Conservation (phyloP, 2,329 filamentous ascomycete genomes). For the Bipolaris bicolor region DNA sequence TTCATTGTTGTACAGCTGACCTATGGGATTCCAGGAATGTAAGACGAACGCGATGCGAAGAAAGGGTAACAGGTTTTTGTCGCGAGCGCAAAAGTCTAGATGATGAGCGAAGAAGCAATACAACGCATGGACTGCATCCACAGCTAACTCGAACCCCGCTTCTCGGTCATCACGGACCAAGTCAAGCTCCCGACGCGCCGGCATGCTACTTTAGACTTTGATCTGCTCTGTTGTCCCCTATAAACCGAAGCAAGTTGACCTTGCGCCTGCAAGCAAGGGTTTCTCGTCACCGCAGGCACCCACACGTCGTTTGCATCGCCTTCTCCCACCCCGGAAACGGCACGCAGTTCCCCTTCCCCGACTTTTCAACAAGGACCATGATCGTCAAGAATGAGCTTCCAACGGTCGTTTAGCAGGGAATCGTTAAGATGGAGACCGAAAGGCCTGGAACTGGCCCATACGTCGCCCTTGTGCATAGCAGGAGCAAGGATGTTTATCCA, state of each 20-base stretch:
- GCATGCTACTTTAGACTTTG: not conserved
- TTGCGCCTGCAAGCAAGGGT: not conserved
- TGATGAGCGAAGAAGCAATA: constrained; percentile 3
- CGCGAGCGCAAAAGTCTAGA: not conserved
- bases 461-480: not conserved
- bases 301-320: not conserved
- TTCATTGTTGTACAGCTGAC: not conserved
- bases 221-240: not conserved
- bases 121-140: constrained; percentile 4
- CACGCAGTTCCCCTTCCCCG: not conserved
- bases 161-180: not conserved
- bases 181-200: not conserved
- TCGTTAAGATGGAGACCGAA: constrained; percentile 1
- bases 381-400: constrained; percentile 1
- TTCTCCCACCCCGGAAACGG: not conserved
- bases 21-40: not conserved
- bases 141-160: constrained; percentile 7
- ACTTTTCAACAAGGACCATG: not conserved
- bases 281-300: not conserved
- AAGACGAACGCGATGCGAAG: not conserved
- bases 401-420: not conserved
- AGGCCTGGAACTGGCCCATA: not conserved
- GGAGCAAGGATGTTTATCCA: not conserved
- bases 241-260: constrained; percentile 1
- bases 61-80: not conserved